These are phyloP conservation scores for Phlebopus sp. DNA, from an alignment of 1,284 basidiomycete species.

Conservation along the genomic window DNA sequence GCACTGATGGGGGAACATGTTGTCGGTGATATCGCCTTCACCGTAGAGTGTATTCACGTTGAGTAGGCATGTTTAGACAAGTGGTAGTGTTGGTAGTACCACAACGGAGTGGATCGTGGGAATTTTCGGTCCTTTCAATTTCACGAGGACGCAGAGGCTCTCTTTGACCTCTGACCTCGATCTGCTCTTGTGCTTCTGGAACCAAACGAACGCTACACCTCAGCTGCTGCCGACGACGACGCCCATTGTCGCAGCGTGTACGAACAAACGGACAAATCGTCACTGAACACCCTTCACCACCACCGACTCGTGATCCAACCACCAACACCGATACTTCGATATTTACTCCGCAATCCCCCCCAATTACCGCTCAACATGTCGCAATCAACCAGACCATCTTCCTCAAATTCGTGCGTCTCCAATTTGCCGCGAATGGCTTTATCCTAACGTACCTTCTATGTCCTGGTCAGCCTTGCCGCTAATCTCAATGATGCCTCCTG, in stretches of 20 bases:
- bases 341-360: slow-evolving; percentile 13
- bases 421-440: slow-evolving; percentile 3
- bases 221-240: slow-evolving; percentile 11
- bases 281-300: slow-evolving; percentile 12
- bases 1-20: too few species aligned
- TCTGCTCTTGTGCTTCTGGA: slow-evolving; percentile 17
- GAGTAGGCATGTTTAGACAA: too few species aligned
- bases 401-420: slow-evolving; percentile 38
- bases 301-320: slow-evolving; percentile 19
- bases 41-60: too few species aligned
- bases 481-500: slow-evolving; percentile 44
- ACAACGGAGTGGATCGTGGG: slow-evolving; percentile 23
- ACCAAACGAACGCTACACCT: slow-evolving; percentile 7
- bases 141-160: slow-evolving; percentile 13
- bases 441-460: slow-evolving; percentile 7
- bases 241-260: slow-evolving; percentile 12
- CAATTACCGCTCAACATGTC: slow-evolving; percentile 31
- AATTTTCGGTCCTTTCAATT: slow-evolving; percentile 27
- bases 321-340: slow-evolving; percentile 13
- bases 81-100: too few species aligned
- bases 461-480: slow-evolving; percentile 18
- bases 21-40: too few species aligned
- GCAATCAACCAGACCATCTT: slow-evolving; percentile 42
- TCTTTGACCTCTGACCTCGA: slow-evolving; percentile 32
- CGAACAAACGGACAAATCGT: slow-evolving; percentile 12